Conservation (phyloP, 257 asterid genomes). For the Solanum bukasovii region DNA sequence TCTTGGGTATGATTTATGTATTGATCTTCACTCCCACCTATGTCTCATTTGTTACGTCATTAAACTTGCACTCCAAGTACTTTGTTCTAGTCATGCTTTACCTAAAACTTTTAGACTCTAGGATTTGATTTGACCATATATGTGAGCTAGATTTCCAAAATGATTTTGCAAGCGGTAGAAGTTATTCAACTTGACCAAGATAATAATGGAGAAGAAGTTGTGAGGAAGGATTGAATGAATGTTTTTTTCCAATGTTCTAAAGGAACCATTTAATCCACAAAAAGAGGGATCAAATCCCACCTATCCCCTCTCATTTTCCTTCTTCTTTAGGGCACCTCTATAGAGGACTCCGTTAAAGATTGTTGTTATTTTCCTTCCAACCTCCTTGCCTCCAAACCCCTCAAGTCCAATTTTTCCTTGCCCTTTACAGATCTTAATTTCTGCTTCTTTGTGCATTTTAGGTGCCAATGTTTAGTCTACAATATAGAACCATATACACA, state of each 20-base stretch:
- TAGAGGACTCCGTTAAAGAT: not conserved
- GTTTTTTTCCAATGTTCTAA: not conserved
- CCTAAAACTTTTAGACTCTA: not conserved
- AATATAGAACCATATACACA: not conserved
- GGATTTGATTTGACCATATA: not conserved
- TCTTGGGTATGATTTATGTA: not conserved
- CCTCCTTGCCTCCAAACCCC: not conserved
- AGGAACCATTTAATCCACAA: not conserved
- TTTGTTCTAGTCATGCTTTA: not conserved
- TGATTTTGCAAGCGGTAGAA: not conserved
- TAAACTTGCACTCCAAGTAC: not conserved
- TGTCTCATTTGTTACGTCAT: not conserved
- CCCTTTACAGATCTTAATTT: not conserved
- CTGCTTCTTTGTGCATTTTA: not conserved
- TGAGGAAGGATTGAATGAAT: not conserved
- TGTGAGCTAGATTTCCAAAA: not conserved
- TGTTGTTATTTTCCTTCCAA: not conserved
- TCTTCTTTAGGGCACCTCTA: not conserved
- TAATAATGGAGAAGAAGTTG: not conserved
- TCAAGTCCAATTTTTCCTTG: not conserved
- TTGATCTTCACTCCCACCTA: not conserved
- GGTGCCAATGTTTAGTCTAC: not conserved
- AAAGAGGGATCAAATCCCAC: not conserved
- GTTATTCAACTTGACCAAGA: not conserved
- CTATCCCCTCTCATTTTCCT: not conserved